phyloP scores from a whole-genome alignment of 2,329 filamentous ascomycete species.

The Zalaria sp. region DNA sequence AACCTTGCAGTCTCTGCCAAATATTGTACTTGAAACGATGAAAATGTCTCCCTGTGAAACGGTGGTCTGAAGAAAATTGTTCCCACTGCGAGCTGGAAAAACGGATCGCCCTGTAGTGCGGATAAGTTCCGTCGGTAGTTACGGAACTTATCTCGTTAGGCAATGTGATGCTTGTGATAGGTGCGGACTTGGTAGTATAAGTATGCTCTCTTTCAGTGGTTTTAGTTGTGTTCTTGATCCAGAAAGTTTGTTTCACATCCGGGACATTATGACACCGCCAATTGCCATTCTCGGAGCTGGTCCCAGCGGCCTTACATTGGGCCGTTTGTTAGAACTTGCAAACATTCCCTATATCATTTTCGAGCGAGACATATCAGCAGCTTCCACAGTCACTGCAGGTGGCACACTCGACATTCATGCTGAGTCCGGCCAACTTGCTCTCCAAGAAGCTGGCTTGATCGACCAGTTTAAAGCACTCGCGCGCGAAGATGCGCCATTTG shows the following conservation, averaged over 20 bases:
- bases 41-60: too few species aligned
- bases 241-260: background rate
- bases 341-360: conserved; percentile 14
- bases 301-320: conserved; percentile 16
- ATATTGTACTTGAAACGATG: too few species aligned
- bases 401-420: conserved; percentile 19
- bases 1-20: too few species aligned
- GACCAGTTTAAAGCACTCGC: conserved; percentile 14
- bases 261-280: conserved; percentile 7
- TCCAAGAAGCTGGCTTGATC: conserved; percentile 15
- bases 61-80: too few species aligned
- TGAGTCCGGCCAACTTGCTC: conserved; percentile 13
- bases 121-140: too few species aligned
- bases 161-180: too few species aligned
- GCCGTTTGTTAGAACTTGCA: conserved; percentile 11
- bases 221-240: too few species aligned
- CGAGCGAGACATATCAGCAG: conserved; percentile 12
- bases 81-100: too few species aligned
- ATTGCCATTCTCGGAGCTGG: conserved; percentile 20
- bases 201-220: too few species aligned
- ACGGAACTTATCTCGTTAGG: too few species aligned
- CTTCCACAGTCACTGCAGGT: conserved; percentile 5
- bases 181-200: too few species aligned
- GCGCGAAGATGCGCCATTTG: conserved; percentile 13
- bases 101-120: too few species aligned